phyloP scores from a whole-genome alignment of 2,329 filamentous ascomycete genomes.

The Didymosphaeria variabile region DNA sequence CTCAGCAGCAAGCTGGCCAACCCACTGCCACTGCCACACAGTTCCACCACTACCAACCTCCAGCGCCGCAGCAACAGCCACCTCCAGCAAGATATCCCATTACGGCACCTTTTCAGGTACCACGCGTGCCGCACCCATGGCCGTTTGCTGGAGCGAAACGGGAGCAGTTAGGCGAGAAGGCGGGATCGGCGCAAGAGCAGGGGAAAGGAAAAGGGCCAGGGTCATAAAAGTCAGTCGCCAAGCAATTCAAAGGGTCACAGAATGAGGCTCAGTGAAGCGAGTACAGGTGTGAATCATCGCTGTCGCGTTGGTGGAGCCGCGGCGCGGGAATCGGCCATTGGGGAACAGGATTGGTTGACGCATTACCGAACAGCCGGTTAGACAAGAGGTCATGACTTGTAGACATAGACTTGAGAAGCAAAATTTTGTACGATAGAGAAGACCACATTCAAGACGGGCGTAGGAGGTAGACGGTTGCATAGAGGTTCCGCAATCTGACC shows the following conservation, averaged over 20 bases:
- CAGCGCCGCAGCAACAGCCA: background rate
- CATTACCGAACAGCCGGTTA: background rate
- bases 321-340: background rate
- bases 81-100: conserved; percentile 12
- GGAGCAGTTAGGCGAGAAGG: background rate
- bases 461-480: background rate
- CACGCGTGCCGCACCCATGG: conserved; percentile 18
- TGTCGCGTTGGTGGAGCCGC: background rate
- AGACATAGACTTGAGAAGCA: background rate
- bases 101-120: conserved; percentile 21
- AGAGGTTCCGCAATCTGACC: background rate
- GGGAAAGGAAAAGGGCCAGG: background rate
- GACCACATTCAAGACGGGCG: background rate
- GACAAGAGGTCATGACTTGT: background rate
- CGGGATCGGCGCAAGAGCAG: background rate
- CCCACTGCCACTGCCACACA: background rate
- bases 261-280: background rate
- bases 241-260: background rate
- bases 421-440: background rate
- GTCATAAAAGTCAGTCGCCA: background rate
- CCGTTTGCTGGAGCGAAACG: conserved; percentile 4
- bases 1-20: background rate
- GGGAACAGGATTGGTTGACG: background rate
- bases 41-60: conserved; percentile 18
- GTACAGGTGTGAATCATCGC: background rate